Evolutionary conservation across 2,329 filamentous ascomycete genomes (phyloP), one percentile per base, ranked within the genome.

Genomic region (Aspergillus sp.): DNA sequence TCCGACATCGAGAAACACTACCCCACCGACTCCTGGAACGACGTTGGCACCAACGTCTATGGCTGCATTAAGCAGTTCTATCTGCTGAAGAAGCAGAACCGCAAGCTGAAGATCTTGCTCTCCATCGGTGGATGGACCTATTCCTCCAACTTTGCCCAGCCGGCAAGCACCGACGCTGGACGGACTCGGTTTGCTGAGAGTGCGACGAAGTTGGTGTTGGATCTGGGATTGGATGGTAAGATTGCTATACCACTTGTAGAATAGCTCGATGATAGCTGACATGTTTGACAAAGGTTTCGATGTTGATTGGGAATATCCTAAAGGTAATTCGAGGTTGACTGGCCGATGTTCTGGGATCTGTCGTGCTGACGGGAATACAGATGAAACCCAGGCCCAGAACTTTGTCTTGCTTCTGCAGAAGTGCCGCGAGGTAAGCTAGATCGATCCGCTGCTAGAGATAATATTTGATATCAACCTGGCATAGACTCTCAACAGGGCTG

Each of bases 51-150:
- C 58, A 92, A 93, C 67, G 85, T 87, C 22, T 92, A 92, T 68
- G 91, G 91, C 49, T 89, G 86, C 68, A 76, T 91, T 60, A 92
- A 93, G 77, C 90, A 94, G 71, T 79, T 96, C 1, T 90, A 84
- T 73, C 75, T 90, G 6, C 82, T 90, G 59, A 95, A 95, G 80
- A 87, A 91, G 76, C 78, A 82, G 67, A 86, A 95, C 72, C 84
- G 91, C 36, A 86, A 90, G 56, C 74, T 95, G 59, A 96, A 96
- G 74, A 82, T 89, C 4, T 83, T 96, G 7, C 84, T 97, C 2
- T 93, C 89, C 57, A 90, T 95, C 59, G 91, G 91, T 32, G 91
- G 92, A 16, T 94, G 88, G 87, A 90, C 87, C 0, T 91, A 90
- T 72, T 90, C 88, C 3, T 76, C 85, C 74, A 95, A 96, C 78